phyloP scores from a whole-genome alignment of 176 grass and related monocot species.

The Musa itinerans region DNA sequence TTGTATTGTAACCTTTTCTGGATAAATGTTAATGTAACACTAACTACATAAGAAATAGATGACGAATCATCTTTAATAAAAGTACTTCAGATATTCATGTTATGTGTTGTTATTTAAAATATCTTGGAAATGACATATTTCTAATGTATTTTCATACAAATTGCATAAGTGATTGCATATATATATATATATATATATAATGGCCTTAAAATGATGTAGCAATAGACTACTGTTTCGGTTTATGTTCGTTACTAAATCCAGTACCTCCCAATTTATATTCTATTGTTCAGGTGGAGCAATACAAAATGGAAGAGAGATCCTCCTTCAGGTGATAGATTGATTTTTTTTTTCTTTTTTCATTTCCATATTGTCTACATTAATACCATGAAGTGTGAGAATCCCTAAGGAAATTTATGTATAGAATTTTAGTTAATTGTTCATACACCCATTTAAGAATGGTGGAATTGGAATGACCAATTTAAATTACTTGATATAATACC shows the following conservation, averaged over 20 bases:
- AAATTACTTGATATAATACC: neutral
- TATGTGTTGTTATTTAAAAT: neutral
- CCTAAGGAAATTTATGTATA: too few species aligned
- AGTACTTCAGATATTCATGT: neutral
- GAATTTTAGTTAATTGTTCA: too few species aligned
- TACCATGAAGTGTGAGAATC: neutral
- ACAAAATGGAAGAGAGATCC: slow-evolving; percentile 76
- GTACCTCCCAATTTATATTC: neutral
- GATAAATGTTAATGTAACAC: neutral
- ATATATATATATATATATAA: too few species aligned
- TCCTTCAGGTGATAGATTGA: slow-evolving; percentile 58
- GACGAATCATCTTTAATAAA: neutral
- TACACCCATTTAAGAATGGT: neutral
- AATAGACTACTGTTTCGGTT: neutral
- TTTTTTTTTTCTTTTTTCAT: slow-evolving; percentile 3
- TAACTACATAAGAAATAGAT: neutral
- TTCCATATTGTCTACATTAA: neutral
- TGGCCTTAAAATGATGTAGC: neutral
- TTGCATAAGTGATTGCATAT: neutral
- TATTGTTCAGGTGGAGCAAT: slow-evolving; percentile 38
- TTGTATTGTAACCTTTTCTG: neutral
- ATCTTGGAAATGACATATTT: neutral
- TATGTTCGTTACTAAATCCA: neutral
- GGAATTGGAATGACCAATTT: neutral
- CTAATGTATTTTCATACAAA: neutral